These are phyloP conservation scores for Lichina pygmaea DNA, from an alignment of 495 filamentous ascomycete species.

Conservation along the genomic window DNA sequence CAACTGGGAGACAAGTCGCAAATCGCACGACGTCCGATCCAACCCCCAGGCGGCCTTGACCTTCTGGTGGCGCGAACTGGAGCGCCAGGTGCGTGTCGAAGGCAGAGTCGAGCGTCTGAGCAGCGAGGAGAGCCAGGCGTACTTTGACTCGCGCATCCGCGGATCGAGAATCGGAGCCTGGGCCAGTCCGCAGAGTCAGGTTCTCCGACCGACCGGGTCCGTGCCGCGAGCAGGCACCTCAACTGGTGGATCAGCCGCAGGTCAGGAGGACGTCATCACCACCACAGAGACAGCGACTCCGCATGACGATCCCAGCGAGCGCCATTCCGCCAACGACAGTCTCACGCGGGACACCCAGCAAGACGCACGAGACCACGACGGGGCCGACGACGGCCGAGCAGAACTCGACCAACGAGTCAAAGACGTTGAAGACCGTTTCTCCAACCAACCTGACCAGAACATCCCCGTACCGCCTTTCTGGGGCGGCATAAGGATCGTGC, in stretches of 20 bases:
- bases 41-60: slow-evolving; percentile 46
- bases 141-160: slow-evolving; percentile 58
- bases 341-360: slow-evolving; percentile 5
- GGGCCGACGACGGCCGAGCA: slow-evolving; percentile 28
- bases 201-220: slow-evolving; percentile 9
- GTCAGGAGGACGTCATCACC: no score
- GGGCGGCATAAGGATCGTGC: slow-evolving; percentile 72
- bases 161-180: slow-evolving; percentile 75
- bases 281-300: no score
- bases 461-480: slow-evolving; percentile 86
- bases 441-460: slow-evolving; percentile 26
- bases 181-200: slow-evolving; percentile 70
- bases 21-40: slow-evolving; percentile 32
- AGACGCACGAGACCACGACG: neutral
- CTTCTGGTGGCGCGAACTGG: slow-evolving; percentile 50
- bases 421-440: slow-evolving; percentile 47
- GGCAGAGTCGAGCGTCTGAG: slow-evolving; percentile 39
- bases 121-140: slow-evolving; percentile 52
- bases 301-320: no score
- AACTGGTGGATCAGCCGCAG: no score
- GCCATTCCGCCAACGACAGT: no score
- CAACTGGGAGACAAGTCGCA: slow-evolving; percentile 61
- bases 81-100: slow-evolving; percentile 72
- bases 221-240: no score
- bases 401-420: slow-evolving; percentile 39